These are phyloP conservation scores for Eustoma russellianum DNA, from an alignment of 257 asterid genomes.

Conservation along the genomic window DNA sequence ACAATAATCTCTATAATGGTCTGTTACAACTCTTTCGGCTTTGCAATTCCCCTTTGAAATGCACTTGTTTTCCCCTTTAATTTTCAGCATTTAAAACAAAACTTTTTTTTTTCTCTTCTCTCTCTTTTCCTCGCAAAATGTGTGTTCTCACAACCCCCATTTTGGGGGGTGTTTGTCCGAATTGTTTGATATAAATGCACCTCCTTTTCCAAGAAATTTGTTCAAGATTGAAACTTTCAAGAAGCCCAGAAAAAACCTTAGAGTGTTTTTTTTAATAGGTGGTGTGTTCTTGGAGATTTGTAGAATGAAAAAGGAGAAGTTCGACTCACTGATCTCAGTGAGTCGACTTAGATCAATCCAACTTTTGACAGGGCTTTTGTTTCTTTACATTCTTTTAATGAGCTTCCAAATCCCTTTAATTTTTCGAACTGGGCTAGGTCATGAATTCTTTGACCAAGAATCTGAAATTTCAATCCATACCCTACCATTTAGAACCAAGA, in stretches of 20 bases:
- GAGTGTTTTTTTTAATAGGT: neutral
- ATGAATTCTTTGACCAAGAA: constrained; percentile 35
- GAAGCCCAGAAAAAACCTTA: neutral
- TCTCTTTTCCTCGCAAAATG: too few relatives aligned
- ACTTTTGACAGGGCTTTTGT: constrained; percentile 50
- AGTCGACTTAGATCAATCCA: constrained; percentile 85
- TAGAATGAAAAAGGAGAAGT: constrained; percentile 47
- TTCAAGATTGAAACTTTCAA: constrained; percentile 1
- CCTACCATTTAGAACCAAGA: constrained; percentile 26
- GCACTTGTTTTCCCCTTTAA: too few relatives aligned
- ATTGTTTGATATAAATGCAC: too few relatives aligned
- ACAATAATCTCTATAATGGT: too few relatives aligned
- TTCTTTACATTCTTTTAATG: constrained; percentile 55
- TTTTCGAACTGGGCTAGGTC: constrained; percentile 53
- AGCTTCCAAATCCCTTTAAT: constrained; percentile 76
- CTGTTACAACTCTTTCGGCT: too few relatives aligned
- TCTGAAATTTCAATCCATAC: constrained; percentile 25
- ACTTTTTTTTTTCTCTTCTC: too few relatives aligned
- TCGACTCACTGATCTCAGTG: constrained; percentile 61
- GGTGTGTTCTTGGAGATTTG: constrained; percentile 21
- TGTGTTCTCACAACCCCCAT: too few relatives aligned
- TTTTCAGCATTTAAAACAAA: too few relatives aligned
- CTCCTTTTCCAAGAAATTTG: too few relatives aligned
- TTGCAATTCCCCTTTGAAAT: too few relatives aligned
- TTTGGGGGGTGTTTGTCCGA: too few relatives aligned